Evolutionary conservation across 2,329 filamentous ascomycete species (phyloP), one percentile per base, ranked within the genome.

Genomic region (Lomentospora prolificans): DNA sequence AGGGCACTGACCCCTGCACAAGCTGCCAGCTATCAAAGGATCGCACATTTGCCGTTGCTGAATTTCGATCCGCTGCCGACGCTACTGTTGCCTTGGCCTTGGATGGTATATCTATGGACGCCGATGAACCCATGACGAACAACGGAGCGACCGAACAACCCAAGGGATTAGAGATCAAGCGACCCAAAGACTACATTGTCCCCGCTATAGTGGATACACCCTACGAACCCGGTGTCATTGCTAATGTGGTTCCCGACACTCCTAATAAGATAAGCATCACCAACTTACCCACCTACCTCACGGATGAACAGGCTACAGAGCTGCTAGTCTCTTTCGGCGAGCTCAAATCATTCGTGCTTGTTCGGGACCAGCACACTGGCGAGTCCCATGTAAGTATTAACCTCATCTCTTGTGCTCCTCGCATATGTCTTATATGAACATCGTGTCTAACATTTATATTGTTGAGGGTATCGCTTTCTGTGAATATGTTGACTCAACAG

Each of bases 141-240:
- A 31, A 31, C 19, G 53, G 30, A 8, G 74, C 74, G 3, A 76
- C 73, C 22, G 71, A 72, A 53, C 63, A 68, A 1, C 33, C 48
- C 6, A 67, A 72, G 50, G 86, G 87, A 5, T 76, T 97, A 39
- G 78, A 84, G 33, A 90, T 97, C 62, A 84, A 85, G 60, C 83
- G 94, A 50, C 95, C 95, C 44, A 96, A 95, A 73, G 94, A 99
- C 69, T 99, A 97, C 70, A 96, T 97, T 63, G 90, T 95, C 55
- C 92, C 92, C 8, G 85, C 87, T 12, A 77, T 87, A 31, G 81
- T 81, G 1, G 86, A 90, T 25, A 79, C 82, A 48, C 79, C 85
- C 41, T 86, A 86, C 63, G 84, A 91, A 64, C 84, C 86, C 36
- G 89, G 89, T 4, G 81, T 88, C 1, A 79, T 96, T 36, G 88